Percentiles rank a stretch among this genome's conserved stretches.
Evolutionary conservation across 768 basidiomycete species (phyloP).

Genomic region (Mrakia gelida): DNA sequence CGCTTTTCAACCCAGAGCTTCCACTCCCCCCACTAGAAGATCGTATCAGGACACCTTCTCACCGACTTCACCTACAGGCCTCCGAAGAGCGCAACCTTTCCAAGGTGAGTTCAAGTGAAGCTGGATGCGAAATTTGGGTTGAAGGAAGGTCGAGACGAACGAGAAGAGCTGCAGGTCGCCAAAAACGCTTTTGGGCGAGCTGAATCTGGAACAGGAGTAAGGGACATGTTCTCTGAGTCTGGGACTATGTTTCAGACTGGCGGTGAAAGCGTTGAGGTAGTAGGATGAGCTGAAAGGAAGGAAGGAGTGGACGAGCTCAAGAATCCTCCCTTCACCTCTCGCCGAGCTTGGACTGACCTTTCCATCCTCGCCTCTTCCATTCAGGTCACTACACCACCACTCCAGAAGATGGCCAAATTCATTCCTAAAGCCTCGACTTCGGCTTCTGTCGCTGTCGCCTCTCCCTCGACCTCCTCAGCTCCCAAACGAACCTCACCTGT

Average conservation of each 20-base stretch:
- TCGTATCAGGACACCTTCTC: not conserved
- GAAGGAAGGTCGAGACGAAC: not conserved
- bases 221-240: no score
- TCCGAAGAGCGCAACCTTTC: not conserved
- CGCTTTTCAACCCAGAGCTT: not conserved
- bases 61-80: not conserved
- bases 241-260: no score
- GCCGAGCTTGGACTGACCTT: not conserved
- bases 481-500: not conserved
- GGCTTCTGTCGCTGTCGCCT: not conserved
- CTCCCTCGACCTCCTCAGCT: not conserved
- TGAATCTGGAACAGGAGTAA: no score
- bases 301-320: not conserved
- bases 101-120: not conserved
- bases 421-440: not conserved
- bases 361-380: not conserved
- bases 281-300: not conserved
- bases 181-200: no score
- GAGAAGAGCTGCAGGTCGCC: no score
- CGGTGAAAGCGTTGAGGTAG: no score
- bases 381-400: no score
- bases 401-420: conserved; percentile 5
- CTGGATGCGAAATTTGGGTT: not conserved
- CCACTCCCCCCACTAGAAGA: not conserved
- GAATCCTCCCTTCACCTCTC: not conserved